Conservation (phyloP, 257 asterid genomes). For the Fraxinus excelsior region DNA sequence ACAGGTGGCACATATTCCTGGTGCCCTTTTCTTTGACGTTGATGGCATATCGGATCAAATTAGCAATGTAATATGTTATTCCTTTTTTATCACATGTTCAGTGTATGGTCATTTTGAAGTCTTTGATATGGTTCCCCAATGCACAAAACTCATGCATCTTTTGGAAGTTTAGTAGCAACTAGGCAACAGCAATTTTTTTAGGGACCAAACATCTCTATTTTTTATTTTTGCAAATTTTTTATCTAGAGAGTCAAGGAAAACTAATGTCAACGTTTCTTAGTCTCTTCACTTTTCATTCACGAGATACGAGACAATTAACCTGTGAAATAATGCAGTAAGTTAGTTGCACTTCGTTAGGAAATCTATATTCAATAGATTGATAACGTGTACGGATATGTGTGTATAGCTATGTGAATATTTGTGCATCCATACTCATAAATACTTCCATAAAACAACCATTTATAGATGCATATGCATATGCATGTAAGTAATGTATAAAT, state of each 20-base stretch:
- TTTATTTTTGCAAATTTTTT: not conserved
- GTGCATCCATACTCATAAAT: constrained; percentile 7
- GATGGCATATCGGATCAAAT: constrained; percentile 51
- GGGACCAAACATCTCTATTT: not conserved
- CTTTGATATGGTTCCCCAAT: not conserved
- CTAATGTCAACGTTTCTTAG: too few species aligned
- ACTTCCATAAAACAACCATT: not conserved
- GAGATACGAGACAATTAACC: too few species aligned
- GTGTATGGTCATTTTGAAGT: not conserved
- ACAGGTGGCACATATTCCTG: constrained; percentile 65
- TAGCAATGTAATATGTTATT: constrained; percentile 40
- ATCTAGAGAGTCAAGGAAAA: not conserved
- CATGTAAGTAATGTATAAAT: constrained; percentile 5
- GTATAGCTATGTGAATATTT: not conserved
- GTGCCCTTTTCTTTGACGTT: constrained; percentile 54
- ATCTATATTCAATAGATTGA: not conserved
- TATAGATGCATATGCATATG: constrained; percentile 15
- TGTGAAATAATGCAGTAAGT: too few species aligned
- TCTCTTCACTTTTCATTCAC: too few species aligned
- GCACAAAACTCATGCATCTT: not conserved
- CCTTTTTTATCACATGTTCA: not conserved
- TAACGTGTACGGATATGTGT: not conserved
- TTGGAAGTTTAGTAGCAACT: not conserved
- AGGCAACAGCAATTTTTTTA: not conserved
- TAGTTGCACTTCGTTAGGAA: too few species aligned